These are phyloP conservation scores for Exophiala oligosperma DNA, from an alignment of 2,329 filamentous ascomycete genomes.

Conservation along the genomic window DNA sequence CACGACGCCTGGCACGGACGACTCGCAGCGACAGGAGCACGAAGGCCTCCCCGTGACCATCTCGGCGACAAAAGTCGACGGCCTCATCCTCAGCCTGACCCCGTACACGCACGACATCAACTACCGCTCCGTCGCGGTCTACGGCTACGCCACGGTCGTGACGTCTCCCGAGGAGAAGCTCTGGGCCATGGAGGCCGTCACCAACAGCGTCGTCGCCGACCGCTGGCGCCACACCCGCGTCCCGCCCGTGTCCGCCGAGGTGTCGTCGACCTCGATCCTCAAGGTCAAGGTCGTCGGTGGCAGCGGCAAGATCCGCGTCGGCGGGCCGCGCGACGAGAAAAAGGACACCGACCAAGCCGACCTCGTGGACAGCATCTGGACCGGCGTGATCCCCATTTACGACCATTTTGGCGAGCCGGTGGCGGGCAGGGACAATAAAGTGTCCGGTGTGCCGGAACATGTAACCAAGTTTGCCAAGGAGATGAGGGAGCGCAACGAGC, in stretches of 20 bases:
- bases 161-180: constrained; percentile 68
- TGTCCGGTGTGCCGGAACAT: constrained; percentile 61
- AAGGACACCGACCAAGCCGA: constrained; percentile 53
- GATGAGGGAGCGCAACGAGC: constrained; percentile 45
- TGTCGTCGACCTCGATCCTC: constrained; percentile 72
- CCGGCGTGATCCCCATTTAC: constrained; percentile 63
- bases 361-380: constrained; percentile 55
- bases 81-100: constrained; percentile 74
- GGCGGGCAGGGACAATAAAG: constrained; percentile 58
- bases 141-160: constrained; percentile 70
- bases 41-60: constrained; percentile 67
- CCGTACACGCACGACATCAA: constrained; percentile 82
- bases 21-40: constrained; percentile 31
- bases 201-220: constrained; percentile 69
- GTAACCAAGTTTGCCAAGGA: constrained; percentile 54
- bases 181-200: constrained; percentile 76
- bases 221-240: constrained; percentile 69
- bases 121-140: constrained; percentile 76
- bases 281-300: constrained; percentile 67
- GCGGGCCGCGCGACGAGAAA: constrained; percentile 60
- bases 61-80: constrained; percentile 73
- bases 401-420: constrained; percentile 64
- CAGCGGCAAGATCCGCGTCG: constrained; percentile 71
- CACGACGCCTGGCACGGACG: constrained; percentile 44
- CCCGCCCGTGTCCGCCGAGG: constrained; percentile 70